These are phyloP conservation scores for Thielaviopsis ethacetica DNA, from an alignment of 2,329 filamentous ascomycete species.

Conservation along the genomic window DNA sequence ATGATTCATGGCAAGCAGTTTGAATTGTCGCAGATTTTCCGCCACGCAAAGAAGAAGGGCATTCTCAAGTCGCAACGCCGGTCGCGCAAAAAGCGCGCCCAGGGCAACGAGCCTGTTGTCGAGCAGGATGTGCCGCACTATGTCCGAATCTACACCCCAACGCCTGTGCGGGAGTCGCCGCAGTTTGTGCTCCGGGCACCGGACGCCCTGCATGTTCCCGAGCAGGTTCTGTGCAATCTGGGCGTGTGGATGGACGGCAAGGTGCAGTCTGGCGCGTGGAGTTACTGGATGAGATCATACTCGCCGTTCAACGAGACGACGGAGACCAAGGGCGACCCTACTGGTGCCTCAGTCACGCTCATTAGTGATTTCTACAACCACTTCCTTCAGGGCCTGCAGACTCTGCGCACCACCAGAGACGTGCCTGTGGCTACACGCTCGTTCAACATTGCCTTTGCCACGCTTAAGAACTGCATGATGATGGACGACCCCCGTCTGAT, in stretches of 20 bases:
- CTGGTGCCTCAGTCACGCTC: slow-evolving; percentile 9
- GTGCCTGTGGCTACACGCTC: slow-evolving; percentile 5
- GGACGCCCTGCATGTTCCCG: slow-evolving; percentile 7
- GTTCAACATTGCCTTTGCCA: slow-evolving; percentile 12
- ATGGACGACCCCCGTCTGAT: slow-evolving; percentile 11
- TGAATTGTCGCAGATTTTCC: slow-evolving; percentile 10
- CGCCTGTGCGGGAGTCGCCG: slow-evolving; percentile 3
- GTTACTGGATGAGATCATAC: slow-evolving; percentile 3
- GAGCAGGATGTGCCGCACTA: slow-evolving; percentile 9
- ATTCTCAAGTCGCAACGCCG: slow-evolving; percentile 10
- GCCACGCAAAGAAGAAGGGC: slow-evolving; percentile 12
- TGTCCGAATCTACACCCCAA: slow-evolving; percentile 9
- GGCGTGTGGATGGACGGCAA: slow-evolving; percentile 8
- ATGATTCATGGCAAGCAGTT: slow-evolving; percentile 10
- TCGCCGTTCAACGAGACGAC: slow-evolving; percentile 2
- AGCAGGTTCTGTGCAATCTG: slow-evolving; percentile 8
- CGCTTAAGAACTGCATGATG: slow-evolving; percentile 7
- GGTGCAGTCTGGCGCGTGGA: slow-evolving; percentile 9
- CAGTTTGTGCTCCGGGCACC: slow-evolving; percentile 5
- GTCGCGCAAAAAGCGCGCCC: slow-evolving; percentile 8
- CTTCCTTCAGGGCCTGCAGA: slow-evolving; percentile 8
- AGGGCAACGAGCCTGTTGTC: neutral
- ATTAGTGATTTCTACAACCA: slow-evolving; percentile 12
- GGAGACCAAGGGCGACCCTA: slow-evolving; percentile 7
- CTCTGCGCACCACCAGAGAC: slow-evolving; percentile 1